Conservation (phyloP, 2,329 filamentous ascomycete genomes). For the Acrodontium crateriforme region DNA sequence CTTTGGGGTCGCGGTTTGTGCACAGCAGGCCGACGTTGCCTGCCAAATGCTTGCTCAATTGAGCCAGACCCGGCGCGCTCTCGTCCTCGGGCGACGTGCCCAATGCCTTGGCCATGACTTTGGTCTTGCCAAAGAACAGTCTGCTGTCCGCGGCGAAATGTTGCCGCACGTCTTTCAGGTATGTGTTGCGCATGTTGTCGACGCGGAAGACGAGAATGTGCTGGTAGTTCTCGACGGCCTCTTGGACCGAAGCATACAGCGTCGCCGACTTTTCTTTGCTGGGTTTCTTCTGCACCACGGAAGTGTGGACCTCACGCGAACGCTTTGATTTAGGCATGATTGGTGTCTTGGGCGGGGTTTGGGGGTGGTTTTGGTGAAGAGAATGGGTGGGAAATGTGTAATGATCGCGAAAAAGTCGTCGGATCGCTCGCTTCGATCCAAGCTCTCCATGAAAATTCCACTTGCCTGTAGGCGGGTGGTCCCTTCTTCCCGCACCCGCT, state of each 20-base stretch:
- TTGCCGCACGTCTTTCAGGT: constrained; percentile 78
- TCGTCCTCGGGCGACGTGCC: constrained; percentile 59
- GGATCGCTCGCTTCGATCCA: too few species aligned
- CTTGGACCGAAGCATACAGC: constrained; percentile 78
- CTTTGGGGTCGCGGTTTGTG: constrained; percentile 58
- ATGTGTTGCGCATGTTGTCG: constrained; percentile 96
- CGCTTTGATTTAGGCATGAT: constrained; percentile 95
- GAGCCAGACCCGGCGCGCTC: constrained; percentile 63
- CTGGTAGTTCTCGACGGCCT: constrained; percentile 71
- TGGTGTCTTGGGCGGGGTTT: constrained; percentile 12
- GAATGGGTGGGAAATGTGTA: background rate
- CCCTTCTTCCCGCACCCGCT: too few species aligned
- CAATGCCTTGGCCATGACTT: constrained; percentile 94
- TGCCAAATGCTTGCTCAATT: constrained; percentile 53
- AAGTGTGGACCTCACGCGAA: constrained; percentile 75
- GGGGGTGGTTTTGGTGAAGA: background rate
- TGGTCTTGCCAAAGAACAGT: constrained; percentile 97
- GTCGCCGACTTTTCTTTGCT: constrained; percentile 77
- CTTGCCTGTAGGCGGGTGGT: too few species aligned
- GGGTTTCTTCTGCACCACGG: constrained; percentile 76
- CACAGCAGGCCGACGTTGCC: constrained; percentile 85
- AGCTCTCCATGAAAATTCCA: too few species aligned
- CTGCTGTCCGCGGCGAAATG: constrained; percentile 71
- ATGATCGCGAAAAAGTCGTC: too few species aligned
- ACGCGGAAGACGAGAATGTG: constrained; percentile 88